phyloP scores from a whole-genome alignment of 169 alveolate species.

The Cryptosporidium sp. region DNA sequence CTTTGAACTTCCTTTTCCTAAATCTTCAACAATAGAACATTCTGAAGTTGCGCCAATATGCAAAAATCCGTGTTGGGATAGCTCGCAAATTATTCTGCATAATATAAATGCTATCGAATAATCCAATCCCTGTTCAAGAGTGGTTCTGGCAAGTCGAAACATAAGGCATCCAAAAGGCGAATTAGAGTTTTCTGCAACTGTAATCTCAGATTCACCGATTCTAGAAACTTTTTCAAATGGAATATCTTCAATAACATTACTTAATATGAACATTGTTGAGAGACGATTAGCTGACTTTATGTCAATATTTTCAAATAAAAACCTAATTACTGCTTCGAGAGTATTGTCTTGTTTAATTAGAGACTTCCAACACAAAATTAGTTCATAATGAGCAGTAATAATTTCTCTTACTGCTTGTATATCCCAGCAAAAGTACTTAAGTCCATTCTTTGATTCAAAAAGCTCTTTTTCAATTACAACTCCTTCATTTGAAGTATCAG shows the following conservation, averaged over 20 bases:
- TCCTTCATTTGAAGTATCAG: constrained; percentile 4
- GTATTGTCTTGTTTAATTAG: constrained; percentile 41
- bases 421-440: constrained; percentile 29
- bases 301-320: constrained; percentile 64
- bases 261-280: constrained; percentile 59
- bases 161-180: constrained; percentile 60
- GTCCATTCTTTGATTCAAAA: constrained; percentile 51
- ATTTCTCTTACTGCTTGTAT: constrained; percentile 32
- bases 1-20: background rate
- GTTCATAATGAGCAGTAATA: constrained; percentile 55
- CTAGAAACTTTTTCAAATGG: constrained; percentile 39
- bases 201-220: background rate
- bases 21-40: background rate
- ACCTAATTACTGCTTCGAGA: constrained; percentile 15
- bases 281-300: constrained; percentile 66
- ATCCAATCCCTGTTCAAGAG: constrained; percentile 68
- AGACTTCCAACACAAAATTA: constrained; percentile 63
- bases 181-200: constrained; percentile 27
- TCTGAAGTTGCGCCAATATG: constrained; percentile 56
- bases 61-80: constrained; percentile 50
- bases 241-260: constrained; percentile 33
- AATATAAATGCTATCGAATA: constrained; percentile 62
- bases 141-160: constrained; percentile 62
- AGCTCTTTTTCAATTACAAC: constrained; percentile 30
- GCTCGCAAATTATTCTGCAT: constrained; percentile 49